Conservation (phyloP, 169 alveolate genomes). For the Cystoisospora suis region DNA sequence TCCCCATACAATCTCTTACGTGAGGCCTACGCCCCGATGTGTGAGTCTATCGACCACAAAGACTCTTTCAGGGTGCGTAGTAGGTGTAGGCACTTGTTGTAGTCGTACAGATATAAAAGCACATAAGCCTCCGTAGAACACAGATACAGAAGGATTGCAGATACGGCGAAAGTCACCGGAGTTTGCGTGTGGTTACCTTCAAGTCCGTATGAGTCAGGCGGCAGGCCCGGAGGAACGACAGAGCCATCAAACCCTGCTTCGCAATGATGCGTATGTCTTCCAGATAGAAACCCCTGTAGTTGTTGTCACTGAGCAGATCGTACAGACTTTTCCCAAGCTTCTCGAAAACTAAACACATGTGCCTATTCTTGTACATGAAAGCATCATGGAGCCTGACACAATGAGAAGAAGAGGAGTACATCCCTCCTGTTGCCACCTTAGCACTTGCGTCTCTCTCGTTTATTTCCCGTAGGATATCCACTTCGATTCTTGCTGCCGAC, state of each 20-base stretch:
- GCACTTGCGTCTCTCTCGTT: slow-evolving; percentile 77
- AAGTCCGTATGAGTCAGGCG: slow-evolving; percentile 98
- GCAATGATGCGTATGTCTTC: slow-evolving; percentile 92
- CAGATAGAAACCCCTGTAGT: slow-evolving; percentile 91
- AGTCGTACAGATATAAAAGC: too few species aligned
- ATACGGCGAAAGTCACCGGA: too few species aligned
- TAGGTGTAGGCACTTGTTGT: too few species aligned
- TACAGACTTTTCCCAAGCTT: slow-evolving; percentile 94
- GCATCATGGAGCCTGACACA: slow-evolving; percentile 90
- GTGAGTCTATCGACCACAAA: too few species aligned
- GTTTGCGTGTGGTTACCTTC: slow-evolving; percentile 77
- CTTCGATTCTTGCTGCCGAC: slow-evolving; percentile 96
- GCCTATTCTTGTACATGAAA: slow-evolving; percentile 82
- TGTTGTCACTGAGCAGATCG: slow-evolving; percentile 92
- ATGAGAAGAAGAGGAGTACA: slow-evolving; percentile 69
- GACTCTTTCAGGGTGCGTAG: too few species aligned
- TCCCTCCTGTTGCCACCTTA: not conserved
- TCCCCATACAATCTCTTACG: too few species aligned
- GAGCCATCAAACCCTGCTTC: slow-evolving; percentile 89
- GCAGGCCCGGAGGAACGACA: slow-evolving; percentile 89
- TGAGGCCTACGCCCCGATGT: too few species aligned
- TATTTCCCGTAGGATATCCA: slow-evolving; percentile 89
- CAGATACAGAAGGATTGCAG: too few species aligned
- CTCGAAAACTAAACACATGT: slow-evolving; percentile 95
- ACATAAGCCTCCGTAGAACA: too few species aligned